Evolutionary conservation across 768 basidiomycete genomes (phyloP), one percentile per base, ranked within the genome.

Genomic region (Bullera alba): DNA sequence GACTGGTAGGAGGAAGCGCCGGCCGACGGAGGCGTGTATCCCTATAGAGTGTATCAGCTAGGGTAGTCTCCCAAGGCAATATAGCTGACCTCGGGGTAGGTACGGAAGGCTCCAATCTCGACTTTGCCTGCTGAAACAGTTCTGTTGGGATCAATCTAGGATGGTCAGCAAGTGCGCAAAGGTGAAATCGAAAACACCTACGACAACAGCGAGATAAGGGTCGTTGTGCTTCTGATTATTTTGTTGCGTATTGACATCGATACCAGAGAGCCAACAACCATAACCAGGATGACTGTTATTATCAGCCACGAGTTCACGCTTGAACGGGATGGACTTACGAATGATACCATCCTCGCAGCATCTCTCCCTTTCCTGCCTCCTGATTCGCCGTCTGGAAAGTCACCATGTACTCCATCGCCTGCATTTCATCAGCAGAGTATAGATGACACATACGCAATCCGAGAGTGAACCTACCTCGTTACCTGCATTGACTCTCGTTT

Each of bases 91-190:
- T 90, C 88, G 3, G 95, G 95, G 71, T 88, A 99, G 0, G 95
- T 96, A 52, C 95, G 79, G 80, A 99, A 99, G 4, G 95, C 95
- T 48, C 95, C 93, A 61, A 99, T 97, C 72, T 97, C 95, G 42
- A 99, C 95, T 74, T 90, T 92, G 23, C 95, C 95, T 17, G 93
- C 93, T 7, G 93, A 96, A 61, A 99, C 85, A 30, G 93, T 99
- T 55, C 93, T 86, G 75, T 96, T 97, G 6, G 93, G 93, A 70
- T 99, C 93, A 65, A 99, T 89, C 90, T 91, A 51, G n/a, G 7
- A n/a, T 23, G 22, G 27, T 42, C 29, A 22, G 32, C 34, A 8
- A n/a, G 38, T 8, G 21, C 21, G 35, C 19, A 14, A 47, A 22
- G 34, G 17, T 17, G 23, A 22, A 35, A 46, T 26, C 28, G 21